Base-by-base conservation (phyloP, 2,329 filamentous ascomycete species). In the Phyllosticta capitalensis region DNA sequence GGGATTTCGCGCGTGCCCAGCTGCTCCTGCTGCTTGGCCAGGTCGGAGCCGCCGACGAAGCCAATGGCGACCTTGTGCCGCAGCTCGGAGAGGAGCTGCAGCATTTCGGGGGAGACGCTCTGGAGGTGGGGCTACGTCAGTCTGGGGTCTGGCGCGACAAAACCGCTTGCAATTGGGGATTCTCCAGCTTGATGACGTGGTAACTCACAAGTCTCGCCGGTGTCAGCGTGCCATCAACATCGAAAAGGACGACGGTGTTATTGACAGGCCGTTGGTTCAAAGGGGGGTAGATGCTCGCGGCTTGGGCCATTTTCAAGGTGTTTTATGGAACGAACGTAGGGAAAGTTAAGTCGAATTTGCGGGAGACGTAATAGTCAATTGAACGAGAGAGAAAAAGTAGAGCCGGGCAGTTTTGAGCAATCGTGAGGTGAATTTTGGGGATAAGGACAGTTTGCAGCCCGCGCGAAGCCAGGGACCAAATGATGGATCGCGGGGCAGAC, bases 1-100 rank as follows among this genome's bases (percentile, higher is more conserved):
- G 79, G 73, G 66, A 87, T 81, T 61, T 81, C 77, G 24, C 82
- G 73, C 3, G 83, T 81, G 72, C 91, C 91, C 63, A 97, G 83
- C 78, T 97, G 92, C 76, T 97, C 94, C 76, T 97, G 90, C 77
- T 97, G 94, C 80, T 99, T 97, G 72, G 75, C 78, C 63, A 96
- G 83, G 80, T 97, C 88, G 68, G 89, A 94, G 72, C 94, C 94
- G 69, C 94, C 94, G 63, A 97, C 92, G 77, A 85, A 95, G 67
- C 91, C 92, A 69, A 96, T 90, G 68, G 90, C 89, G 70, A 89
- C 87, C 75, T 94, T 91, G 72, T 94, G 83, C 65, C 94, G 90
- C 67, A 97, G 86, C 56, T 80, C 79, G 54, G 86, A 82, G 69
- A 97, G 89, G 64, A 92, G 79, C 64, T 83, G 75, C 65, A 96